Conservation (phyloP, 75 land plant genomes). For the Pseudotsuga menziesii region DNA sequence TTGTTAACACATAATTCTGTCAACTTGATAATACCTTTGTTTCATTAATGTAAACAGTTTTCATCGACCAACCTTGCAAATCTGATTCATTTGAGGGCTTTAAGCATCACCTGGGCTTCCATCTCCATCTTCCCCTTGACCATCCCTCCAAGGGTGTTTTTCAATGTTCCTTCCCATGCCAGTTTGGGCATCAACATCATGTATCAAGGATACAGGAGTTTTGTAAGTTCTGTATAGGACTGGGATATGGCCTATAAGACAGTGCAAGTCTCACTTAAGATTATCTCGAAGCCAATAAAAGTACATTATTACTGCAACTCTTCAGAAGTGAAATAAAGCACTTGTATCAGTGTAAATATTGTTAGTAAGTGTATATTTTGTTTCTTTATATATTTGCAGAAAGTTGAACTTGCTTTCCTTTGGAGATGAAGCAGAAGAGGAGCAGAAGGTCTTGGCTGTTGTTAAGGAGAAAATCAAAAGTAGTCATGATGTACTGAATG, state of each 20-base stretch:
- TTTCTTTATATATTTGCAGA: conserved; percentile 27
- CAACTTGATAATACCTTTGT: too few relatives aligned
- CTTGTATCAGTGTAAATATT: not conserved
- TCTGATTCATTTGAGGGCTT: too few relatives aligned
- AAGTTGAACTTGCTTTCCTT: conserved; percentile 89
- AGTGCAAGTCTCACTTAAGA: not conserved
- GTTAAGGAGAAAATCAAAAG: conserved; percentile 81
- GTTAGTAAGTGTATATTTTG: not conserved
- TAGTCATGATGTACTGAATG: conserved; percentile 96
- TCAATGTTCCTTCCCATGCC: too few relatives aligned
- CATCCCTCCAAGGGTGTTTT: too few relatives aligned
- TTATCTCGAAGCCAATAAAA: not conserved
- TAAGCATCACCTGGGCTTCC: too few relatives aligned
- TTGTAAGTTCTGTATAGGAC: not conserved
- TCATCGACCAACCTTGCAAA: too few relatives aligned
- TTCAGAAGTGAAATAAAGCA: not conserved
- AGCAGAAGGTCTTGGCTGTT: conserved; percentile 62
- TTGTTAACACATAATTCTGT: too few relatives aligned
- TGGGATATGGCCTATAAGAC: not conserved
- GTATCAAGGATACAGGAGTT: not conserved
- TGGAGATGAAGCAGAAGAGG: conserved; percentile 98
- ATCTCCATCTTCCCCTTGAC: too few relatives aligned
- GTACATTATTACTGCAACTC: not conserved
- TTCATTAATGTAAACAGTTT: too few relatives aligned
- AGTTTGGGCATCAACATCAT: not conserved